Percentiles rank a stretch among this genome's conserved stretches.
Evolutionary conservation across 2,329 filamentous ascomycete genomes (phyloP).

Genomic region (Chrysosporium queenslandicum): DNA sequence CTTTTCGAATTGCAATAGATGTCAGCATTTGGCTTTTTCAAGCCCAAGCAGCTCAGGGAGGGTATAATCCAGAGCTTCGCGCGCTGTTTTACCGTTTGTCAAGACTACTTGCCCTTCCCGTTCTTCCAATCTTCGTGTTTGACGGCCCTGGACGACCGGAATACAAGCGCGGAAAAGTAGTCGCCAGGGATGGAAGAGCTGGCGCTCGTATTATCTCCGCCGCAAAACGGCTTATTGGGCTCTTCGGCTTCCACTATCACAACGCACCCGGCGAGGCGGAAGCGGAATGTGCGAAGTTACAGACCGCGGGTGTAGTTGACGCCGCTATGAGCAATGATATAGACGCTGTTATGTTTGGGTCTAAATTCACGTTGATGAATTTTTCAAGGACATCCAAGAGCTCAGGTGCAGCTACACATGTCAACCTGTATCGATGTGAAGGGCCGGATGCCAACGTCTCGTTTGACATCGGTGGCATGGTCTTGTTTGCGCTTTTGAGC

Average conservation of each 20-base stretch:
- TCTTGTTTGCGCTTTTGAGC: slow-evolving; percentile 86
- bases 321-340: slow-evolving; percentile 94
- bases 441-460: slow-evolving; percentile 35
- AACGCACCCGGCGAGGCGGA: slow-evolving; percentile 91
- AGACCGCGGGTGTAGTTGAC: slow-evolving; percentile 73
- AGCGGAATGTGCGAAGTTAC: slow-evolving; percentile 83
- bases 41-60: slow-evolving; percentile 72
- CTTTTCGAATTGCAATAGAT: slow-evolving; percentile 81
- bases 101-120: slow-evolving; percentile 62
- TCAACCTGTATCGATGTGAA: slow-evolving; percentile 63
- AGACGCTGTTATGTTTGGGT: slow-evolving; percentile 96
- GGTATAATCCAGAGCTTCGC: slow-evolving; percentile 77
- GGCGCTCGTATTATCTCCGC: slow-evolving; percentile 56
- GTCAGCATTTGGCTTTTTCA: slow-evolving; percentile 98
- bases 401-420: slow-evolving; percentile 60
- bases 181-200: slow-evolving; percentile 35
- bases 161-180: slow-evolving; percentile 77
- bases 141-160: slow-evolving; percentile 75
- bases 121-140: slow-evolving; percentile 83
- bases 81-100: slow-evolving; percentile 88
- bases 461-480: slow-evolving; percentile 78
- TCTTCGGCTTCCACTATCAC: slow-evolving; percentile 77
- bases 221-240: slow-evolving; percentile 70
- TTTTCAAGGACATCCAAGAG: slow-evolving; percentile 68
- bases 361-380: slow-evolving; percentile 64